Evolutionary conservation across 768 basidiomycete species (phyloP).

Genomic region (Pleurotus citrinopileatus): DNA sequence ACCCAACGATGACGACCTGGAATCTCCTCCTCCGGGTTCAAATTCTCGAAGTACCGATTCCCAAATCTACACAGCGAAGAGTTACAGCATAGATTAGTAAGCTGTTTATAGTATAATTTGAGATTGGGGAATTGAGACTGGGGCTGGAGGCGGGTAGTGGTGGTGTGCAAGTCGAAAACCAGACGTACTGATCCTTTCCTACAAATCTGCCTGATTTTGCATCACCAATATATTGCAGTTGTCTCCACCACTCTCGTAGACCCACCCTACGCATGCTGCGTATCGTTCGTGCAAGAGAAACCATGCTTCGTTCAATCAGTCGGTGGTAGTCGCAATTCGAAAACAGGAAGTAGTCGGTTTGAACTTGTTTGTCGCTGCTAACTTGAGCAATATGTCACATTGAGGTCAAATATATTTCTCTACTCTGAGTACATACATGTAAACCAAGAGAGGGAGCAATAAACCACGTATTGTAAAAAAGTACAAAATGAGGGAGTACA

Average conservation of each 20-base stretch:
- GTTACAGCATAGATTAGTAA: conserved; percentile 11
- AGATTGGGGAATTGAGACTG: too few species aligned
- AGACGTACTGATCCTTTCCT: conserved; percentile 80
- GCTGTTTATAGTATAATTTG: too few species aligned
- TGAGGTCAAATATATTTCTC: too few species aligned
- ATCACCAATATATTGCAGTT: conserved; percentile 92
- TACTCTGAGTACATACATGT: too few species aligned
- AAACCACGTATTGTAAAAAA: conserved; percentile 8
- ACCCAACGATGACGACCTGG: conserved; percentile 98
- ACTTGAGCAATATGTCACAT: too few species aligned
- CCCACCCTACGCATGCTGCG: conserved; percentile 76
- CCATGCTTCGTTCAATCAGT: conserved; percentile 37
- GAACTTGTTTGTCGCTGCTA: conserved; percentile 25
- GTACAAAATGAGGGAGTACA: conserved; percentile 12
- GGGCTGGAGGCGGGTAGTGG: neutral
- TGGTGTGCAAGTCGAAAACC: neutral
- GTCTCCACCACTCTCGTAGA: conserved; percentile 84
- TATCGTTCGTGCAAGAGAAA: conserved; percentile 73
- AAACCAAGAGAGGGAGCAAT: neutral
- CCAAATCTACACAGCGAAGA: conserved; percentile 64
- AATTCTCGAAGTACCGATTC: conserved; percentile 92
- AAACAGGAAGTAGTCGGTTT: conserved; percentile 21
- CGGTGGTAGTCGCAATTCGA: neutral
- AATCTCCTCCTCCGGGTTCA: conserved; percentile 81
- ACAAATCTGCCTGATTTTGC: conserved; percentile 80